These are phyloP conservation scores for Linum trigynum DNA, from an alignment of 345 rosid genomes.

Conservation along the genomic window DNA sequence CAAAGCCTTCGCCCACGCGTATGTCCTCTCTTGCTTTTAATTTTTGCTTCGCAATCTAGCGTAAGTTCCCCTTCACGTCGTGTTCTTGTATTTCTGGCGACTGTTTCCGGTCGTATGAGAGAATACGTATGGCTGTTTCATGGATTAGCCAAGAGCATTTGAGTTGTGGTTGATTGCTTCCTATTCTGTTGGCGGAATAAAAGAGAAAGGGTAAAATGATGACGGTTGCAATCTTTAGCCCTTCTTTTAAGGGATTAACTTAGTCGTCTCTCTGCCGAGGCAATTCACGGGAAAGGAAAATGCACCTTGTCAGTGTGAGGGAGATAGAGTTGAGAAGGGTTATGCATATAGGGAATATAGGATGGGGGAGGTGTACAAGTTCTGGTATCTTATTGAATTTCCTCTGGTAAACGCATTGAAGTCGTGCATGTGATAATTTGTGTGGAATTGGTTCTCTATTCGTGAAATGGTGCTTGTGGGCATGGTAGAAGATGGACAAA, in stretches of 20 bases:
- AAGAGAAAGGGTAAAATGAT: too few species aligned
- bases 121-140: too few species aligned
- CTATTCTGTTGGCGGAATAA: too few species aligned
- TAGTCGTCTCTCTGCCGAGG: too few species aligned
- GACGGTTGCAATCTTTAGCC: too few species aligned
- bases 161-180: too few species aligned
- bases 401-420: background rate
- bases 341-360: background rate
- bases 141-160: too few species aligned
- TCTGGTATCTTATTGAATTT: background rate
- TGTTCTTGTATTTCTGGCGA: background rate
- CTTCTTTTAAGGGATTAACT: too few species aligned
- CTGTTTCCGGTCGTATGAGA: background rate
- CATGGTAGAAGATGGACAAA: background rate
- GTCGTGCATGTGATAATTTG: background rate
- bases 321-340: too few species aligned
- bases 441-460: background rate
- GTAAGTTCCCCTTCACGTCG: background rate
- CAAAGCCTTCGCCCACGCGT: conserved; percentile 85
- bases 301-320: too few species aligned
- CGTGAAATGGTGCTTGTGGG: background rate
- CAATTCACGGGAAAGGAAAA: too few species aligned
- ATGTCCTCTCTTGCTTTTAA: conserved; percentile 23
- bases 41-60: background rate
- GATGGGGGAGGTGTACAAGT: background rate